Conservation (phyloP, 2,329 filamentous ascomycete species). For the Colletotrichum nymphaeae region DNA sequence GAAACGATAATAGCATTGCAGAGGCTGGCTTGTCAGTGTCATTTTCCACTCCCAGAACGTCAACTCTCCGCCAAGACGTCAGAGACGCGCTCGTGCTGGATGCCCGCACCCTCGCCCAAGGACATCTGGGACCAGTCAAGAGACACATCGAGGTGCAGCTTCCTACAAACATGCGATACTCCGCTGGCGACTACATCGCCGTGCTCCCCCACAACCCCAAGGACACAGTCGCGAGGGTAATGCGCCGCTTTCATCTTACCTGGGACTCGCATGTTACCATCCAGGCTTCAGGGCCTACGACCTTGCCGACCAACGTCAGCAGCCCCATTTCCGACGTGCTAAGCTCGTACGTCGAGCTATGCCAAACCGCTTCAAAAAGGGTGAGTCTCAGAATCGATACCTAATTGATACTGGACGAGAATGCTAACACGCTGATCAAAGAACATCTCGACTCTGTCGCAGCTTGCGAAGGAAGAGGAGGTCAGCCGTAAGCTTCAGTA, state of each 20-base stretch:
- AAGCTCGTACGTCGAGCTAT: conserved; percentile 78
- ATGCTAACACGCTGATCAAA: conserved; percentile 48
- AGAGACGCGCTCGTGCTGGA: conserved; percentile 68
- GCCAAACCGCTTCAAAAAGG: conserved; percentile 77
- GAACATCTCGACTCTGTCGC: conserved; percentile 44
- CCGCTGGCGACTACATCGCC: conserved; percentile 81
- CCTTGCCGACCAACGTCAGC: conserved; percentile 66
- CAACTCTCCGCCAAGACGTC: conserved; percentile 70
- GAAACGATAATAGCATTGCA: conserved; percentile 30
- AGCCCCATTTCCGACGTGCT: conserved; percentile 74
- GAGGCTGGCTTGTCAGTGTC: conserved; percentile 56
- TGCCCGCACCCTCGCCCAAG: conserved; percentile 58
- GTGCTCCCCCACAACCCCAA: conserved; percentile 78
- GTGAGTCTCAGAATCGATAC: conserved; percentile 44
- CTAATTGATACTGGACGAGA: rapidly evolving
- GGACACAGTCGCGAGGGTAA: conserved; percentile 70
- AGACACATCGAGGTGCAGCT: conserved; percentile 75
- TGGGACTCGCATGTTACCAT: conserved; percentile 78
- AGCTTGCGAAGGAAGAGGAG: conserved; percentile 46
- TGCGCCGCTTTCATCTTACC: conserved; percentile 73
- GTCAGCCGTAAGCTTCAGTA: conserved; percentile 45
- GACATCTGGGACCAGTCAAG: conserved; percentile 65
- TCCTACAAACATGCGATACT: conserved; percentile 74
- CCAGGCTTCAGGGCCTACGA: conserved; percentile 59
- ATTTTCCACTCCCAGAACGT: conserved; percentile 64